phyloP scores from a whole-genome alignment of 2,329 filamentous ascomycete species.

The Penicillium sp. region DNA sequence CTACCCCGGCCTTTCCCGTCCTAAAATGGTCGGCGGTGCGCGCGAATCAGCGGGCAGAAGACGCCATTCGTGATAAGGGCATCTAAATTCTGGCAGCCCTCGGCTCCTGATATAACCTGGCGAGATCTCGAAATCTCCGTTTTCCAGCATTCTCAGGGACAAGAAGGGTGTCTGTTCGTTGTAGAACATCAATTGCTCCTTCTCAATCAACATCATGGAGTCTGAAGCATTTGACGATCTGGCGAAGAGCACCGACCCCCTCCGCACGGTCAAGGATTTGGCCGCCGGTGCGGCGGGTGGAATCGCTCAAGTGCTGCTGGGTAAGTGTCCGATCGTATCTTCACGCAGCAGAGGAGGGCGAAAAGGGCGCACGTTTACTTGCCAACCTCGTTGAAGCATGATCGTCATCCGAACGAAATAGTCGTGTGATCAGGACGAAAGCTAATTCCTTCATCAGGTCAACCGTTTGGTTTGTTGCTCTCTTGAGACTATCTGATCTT shows the following conservation, averaged over 20 bases:
- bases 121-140: not conserved
- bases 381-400: no score
- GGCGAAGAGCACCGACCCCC: conserved; percentile 36
- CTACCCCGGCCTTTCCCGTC: conserved; percentile 7
- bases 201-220: conserved; percentile 20
- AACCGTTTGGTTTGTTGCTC: conserved; percentile 55
- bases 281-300: conserved; percentile 86
- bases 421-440: not conserved
- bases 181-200: conserved; percentile 5
- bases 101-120: conserved; percentile 1
- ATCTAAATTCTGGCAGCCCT: not conserved
- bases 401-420: no score
- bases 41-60: conserved; percentile 28
- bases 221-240: conserved; percentile 32
- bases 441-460: conserved; percentile 44
- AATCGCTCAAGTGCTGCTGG: conserved; percentile 86
- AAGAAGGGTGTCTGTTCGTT: conserved; percentile 2
- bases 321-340: conserved; percentile 48
- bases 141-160: no score
- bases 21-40: conserved; percentile 26
- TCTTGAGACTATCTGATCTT: not conserved
- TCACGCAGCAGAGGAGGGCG: conserved; percentile 1
- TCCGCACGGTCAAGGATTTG: conserved; percentile 76
- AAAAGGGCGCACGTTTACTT: not conserved
- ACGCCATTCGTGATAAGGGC: conserved; percentile 15